Evolutionary conservation across 2,329 filamentous ascomycete species (phyloP).

Genomic region (Beauveria bassiana): DNA sequence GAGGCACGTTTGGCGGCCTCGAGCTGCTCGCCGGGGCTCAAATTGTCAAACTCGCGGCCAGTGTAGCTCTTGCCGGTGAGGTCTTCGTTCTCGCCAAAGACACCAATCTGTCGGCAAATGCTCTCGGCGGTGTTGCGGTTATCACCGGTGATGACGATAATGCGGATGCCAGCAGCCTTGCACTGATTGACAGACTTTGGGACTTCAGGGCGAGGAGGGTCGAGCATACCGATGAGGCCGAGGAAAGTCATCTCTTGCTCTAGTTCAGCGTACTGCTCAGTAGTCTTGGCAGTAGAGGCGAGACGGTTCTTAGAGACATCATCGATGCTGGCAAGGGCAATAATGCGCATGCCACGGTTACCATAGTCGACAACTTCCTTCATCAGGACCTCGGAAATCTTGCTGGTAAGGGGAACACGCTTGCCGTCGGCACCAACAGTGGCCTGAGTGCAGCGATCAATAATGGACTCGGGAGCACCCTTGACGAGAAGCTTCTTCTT

Average conservation of each 20-base stretch:
- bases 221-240: constrained; percentile 91
- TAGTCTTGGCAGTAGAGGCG: constrained; percentile 67
- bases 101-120: constrained; percentile 93
- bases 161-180: constrained; percentile 85
- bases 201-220: constrained; percentile 91
- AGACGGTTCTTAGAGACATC: constrained; percentile 65
- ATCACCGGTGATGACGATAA: constrained; percentile 97
- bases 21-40: constrained; percentile 71
- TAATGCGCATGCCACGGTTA: constrained; percentile 86
- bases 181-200: constrained; percentile 79
- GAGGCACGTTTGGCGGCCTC: constrained; percentile 78
- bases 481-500: constrained; percentile 85
- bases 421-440: constrained; percentile 73
- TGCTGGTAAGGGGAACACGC: constrained; percentile 62
- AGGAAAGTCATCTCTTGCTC: constrained; percentile 94
- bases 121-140: constrained; percentile 97
- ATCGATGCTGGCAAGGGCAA: constrained; percentile 81
- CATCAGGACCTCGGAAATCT: constrained; percentile 61
- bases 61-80: constrained; percentile 90
- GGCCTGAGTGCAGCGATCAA: constrained; percentile 82
- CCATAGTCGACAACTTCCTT: constrained; percentile 84
- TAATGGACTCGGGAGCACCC: constrained; percentile 87
- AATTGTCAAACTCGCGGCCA: constrained; percentile 84
- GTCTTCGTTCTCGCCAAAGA: constrained; percentile 77
- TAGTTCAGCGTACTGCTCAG: constrained; percentile 73